These are phyloP conservation scores for Haplographium delicatum DNA, from an alignment of 495 filamentous ascomycete species.

Conservation along the genomic window DNA sequence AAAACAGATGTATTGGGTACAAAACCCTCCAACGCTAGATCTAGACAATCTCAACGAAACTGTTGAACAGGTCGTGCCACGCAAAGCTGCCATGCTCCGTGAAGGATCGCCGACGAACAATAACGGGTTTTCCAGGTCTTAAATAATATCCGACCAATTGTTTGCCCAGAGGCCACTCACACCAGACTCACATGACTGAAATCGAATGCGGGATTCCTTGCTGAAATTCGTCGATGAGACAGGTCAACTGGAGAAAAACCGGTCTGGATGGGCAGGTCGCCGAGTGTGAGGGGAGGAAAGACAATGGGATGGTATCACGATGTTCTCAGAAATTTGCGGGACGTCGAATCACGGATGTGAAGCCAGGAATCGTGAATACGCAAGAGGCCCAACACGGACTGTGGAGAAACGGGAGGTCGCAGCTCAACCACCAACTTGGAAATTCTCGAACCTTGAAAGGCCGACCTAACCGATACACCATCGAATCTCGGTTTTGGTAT, in stretches of 20 bases:
- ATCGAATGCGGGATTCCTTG: conserved; percentile 22
- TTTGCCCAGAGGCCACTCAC: conserved; percentile 8
- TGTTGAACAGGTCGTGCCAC: neutral
- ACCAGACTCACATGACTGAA: conserved; percentile 26
- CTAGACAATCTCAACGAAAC: neutral
- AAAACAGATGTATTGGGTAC: conserved; percentile 22
- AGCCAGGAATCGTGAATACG: conserved; percentile 15
- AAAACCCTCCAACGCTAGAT: neutral
- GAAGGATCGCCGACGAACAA: neutral
- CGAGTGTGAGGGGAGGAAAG: conserved; percentile 8
- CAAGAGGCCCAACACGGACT: conserved; percentile 5
- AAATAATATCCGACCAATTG: conserved; percentile 17
- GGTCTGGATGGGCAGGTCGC: too few species aligned
- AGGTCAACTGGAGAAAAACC: conserved; percentile 9
- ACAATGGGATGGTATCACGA: conserved; percentile 16
- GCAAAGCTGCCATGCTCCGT: neutral
- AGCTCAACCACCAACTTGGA: conserved; percentile 1
- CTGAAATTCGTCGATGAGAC: neutral
- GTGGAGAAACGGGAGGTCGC: conserved; percentile 7
- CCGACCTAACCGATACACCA: neutral
- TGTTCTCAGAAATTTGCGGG: conserved; percentile 2
- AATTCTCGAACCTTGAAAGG: neutral
- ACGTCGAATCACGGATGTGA: conserved; percentile 16
- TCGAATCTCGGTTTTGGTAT: too few species aligned
- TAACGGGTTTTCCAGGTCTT: conserved; percentile 19